Base-by-base conservation (phyloP, 2,329 filamentous ascomycete species). In the Cordyceps farinosa region DNA sequence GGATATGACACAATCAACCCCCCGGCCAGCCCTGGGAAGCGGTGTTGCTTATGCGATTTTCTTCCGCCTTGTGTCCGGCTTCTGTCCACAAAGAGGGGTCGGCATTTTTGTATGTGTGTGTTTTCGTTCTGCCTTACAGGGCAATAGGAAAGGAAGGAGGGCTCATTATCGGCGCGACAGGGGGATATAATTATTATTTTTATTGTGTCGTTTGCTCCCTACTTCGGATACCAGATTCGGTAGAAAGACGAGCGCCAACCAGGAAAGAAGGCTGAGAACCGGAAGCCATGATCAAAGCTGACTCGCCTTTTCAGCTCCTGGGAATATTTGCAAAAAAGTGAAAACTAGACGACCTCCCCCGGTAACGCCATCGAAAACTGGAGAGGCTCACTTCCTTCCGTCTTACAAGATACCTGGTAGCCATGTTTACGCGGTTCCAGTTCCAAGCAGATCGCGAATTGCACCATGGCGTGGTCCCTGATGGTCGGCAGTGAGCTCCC, bases 191-290 rank as follows among this genome's bases (percentile, higher is more conserved):
- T 40, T 40, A 5, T 9, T 40, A n/a, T n/a, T 15, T 15, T 15
- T 15, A 15, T 7, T 45, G n/a, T 17, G 29, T 48, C 42, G 15
- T n/a, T 29, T 47, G 9, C 22, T 45, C 32, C 10, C 55, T 29
- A 22, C 40, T 6, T 15, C 17, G 9, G 34, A 29, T 32, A 5
- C 56, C 47, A 51, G 38, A 10, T 44, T 32, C 8, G 47, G 56
- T 51, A 42, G 1, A 51, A 59, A 51, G 36, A 27, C 56, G 56
- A 59, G 56, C 44, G 55, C 42, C 50, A 44, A 30, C 56, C 32
- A 40, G 56, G 40, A 2, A 32, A 15, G 1, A 32, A 15, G 32
- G 45, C 27, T 51, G 56, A 42, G 56, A 6, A 22, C 8, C 15
- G 8, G 3, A 1, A 59, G 42, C 40, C n/a, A 22, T 51, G 13